A percentile compares a stretch with the other conserved stretches of the same genome.
phyloP scores from a whole-genome alignment of 768 basidiomycete genomes.

The Mycena latifolia region DNA sequence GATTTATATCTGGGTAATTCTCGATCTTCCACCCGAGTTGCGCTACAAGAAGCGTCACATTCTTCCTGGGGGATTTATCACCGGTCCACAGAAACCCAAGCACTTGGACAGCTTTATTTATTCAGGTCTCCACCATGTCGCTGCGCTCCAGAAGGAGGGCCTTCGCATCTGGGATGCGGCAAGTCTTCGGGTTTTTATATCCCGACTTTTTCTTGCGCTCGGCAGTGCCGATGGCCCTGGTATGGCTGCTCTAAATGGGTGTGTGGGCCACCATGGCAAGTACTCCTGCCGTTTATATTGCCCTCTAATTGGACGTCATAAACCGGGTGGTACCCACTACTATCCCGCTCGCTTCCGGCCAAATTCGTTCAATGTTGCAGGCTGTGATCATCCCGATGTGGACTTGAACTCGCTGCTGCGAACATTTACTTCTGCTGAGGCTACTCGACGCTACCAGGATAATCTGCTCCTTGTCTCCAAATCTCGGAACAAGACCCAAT shows the following conservation, averaged over 20 bases:
- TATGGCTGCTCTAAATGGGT: slow-evolving; percentile 44
- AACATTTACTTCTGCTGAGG: not conserved
- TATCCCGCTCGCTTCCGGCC: slow-evolving; percentile 8
- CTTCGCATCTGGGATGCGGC: not conserved
- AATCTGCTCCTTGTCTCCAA: not conserved
- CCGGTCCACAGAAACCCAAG: slow-evolving; percentile 48
- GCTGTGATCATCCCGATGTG: slow-evolving; percentile 2
- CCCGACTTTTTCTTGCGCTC: slow-evolving; percentile 28
- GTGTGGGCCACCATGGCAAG: slow-evolving; percentile 35
- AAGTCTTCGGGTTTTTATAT: not conserved
- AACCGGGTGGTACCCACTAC: not conserved
- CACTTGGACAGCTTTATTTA: slow-evolving; percentile 45
- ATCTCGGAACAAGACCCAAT: slow-evolving; percentile 30
- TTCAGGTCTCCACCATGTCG: slow-evolving; percentile 41
- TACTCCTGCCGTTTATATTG: slow-evolving; percentile 1
- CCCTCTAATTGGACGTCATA: not conserved
- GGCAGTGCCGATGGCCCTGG: slow-evolving; percentile 42
- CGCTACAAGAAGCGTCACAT: slow-evolving; percentile 46
- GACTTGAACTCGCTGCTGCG: not conserved
- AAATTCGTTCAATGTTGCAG: not conserved
- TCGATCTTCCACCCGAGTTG: slow-evolving; percentile 37
- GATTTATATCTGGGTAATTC: slow-evolving; percentile 46
- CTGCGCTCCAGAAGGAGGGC: slow-evolving; percentile 6
- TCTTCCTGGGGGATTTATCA: slow-evolving; percentile 44
- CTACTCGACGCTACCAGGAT: not conserved